Base-by-base conservation (phyloP, 441 rosid species). In the Erysimum pusillum region DNA sequence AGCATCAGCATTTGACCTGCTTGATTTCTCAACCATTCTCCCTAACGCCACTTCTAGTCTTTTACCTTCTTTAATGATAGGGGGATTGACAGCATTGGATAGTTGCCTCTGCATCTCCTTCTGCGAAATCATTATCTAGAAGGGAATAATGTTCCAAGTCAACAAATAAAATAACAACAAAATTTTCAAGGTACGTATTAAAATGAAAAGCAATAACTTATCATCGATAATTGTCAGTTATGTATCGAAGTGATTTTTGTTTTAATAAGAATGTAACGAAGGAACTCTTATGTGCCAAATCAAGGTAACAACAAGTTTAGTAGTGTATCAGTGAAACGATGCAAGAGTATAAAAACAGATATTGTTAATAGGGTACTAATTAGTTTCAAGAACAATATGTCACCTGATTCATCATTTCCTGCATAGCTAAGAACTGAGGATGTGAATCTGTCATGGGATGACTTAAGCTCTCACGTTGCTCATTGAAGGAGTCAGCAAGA, bases 391-490 rank as follows among this genome's bases (percentile, higher is more conserved):
- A 64, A 38, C 63, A 57, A 65, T 53, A 59, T 74, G 63, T 86
- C 67, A 96, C 99, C 98, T 96, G 99, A 83, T 88, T 85, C 76
- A 96, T 84, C 63, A 66, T 83, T 61, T 87, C 89, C 65, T 90
- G 95, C 93, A 91, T 82, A 14, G 90, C 83, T 65, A 75, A 54
- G 20, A 89, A 69, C 56, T 91, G 99, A 65, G 91, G 80, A 51
- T 82, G 67, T 78, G 85, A 79, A 76, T 82, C 88, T 38, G 77
- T 58, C 25, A 83, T 71, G 9, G 79, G 90, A 42, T 62, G 79
- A 84, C 73, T 81, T 35, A 85, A 82, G 72, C 79, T 86, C 67
- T 71, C 82, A 67, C 80, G 81, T 53, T 83, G 86, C 72, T 89
- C 93, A 64, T 49, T 76, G 81, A 80, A 87, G 15, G 86, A 83